Conservation (phyloP, 2,329 filamentous ascomycete species). For the Trichocomaceae sp. region DNA sequence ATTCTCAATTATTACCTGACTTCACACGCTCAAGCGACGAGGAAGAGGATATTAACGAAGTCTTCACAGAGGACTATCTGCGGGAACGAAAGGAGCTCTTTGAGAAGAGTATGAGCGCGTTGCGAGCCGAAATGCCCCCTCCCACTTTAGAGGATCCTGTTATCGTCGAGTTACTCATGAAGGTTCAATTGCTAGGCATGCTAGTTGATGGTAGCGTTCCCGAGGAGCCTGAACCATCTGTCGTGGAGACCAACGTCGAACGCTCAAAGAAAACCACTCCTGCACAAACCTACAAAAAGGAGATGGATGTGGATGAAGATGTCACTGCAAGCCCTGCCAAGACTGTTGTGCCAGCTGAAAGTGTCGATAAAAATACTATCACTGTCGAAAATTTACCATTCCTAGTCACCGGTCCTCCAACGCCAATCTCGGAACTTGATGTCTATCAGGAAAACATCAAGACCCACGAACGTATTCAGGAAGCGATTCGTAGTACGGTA, state of each 20-base stretch:
- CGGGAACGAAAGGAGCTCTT: constrained; percentile 40
- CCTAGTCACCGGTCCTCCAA: constrained; percentile 36
- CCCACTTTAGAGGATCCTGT: constrained; percentile 37
- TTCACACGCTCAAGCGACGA: constrained; percentile 36
- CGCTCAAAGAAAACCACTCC: constrained; percentile 7
- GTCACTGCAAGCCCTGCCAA: constrained; percentile 10
- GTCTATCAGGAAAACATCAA: constrained; percentile 37
- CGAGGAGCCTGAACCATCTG: constrained; percentile 23
- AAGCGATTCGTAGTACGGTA: constrained; percentile 33
- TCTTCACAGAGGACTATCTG: constrained; percentile 44
- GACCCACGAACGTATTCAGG: constrained; percentile 34
- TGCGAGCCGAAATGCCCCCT: constrained; percentile 38
- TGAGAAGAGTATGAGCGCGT: constrained; percentile 38
- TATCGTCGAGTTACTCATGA: constrained; percentile 36
- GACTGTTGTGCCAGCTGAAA: constrained; percentile 9
- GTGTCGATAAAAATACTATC: constrained; percentile 22
- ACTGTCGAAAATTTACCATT: constrained; percentile 43
- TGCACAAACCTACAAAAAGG: constrained; percentile 16
- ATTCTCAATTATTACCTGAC: constrained; percentile 22
- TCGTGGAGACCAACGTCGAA: constrained; percentile 18
- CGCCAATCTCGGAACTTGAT: constrained; percentile 41
- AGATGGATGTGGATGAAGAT: constrained; percentile 18
- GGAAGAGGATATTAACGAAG: constrained; percentile 42
- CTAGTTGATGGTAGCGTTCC: constrained; percentile 30
- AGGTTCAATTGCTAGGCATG: constrained; percentile 40